phyloP scores from a whole-genome alignment of 2,329 filamentous ascomycete genomes.

The Chaetomium olivaceum region DNA sequence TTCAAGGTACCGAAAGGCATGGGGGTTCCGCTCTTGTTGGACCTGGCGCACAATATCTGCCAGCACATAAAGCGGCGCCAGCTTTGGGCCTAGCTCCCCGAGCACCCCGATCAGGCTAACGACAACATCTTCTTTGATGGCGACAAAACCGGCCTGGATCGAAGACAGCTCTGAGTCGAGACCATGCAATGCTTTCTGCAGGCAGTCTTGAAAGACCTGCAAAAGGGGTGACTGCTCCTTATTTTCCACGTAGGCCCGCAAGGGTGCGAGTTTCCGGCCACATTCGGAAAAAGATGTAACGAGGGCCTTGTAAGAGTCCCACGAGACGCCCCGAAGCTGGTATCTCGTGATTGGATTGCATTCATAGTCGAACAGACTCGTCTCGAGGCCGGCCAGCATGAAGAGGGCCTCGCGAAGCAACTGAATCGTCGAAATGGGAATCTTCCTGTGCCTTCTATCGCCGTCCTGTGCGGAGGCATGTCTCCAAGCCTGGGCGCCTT shows the following conservation, averaged over 20 bases:
- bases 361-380: slow-evolving; percentile 63
- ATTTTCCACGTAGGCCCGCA: slow-evolving; percentile 48
- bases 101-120: slow-evolving; percentile 68
- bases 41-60: slow-evolving; percentile 62
- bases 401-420: slow-evolving; percentile 76
- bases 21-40: slow-evolving; percentile 48
- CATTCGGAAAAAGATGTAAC: slow-evolving; percentile 50
- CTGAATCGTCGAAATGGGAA: slow-evolving; percentile 67
- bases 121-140: slow-evolving; percentile 52
- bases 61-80: slow-evolving; percentile 60
- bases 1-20: slow-evolving; percentile 75
- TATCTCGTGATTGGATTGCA: slow-evolving; percentile 45
- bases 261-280: slow-evolving; percentile 46
- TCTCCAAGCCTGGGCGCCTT: slow-evolving; percentile 52
- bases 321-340: slow-evolving; percentile 51
- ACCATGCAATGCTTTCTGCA: slow-evolving; percentile 55
- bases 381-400: slow-evolving; percentile 79
- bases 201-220: slow-evolving; percentile 69
- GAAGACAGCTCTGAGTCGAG: slow-evolving; percentile 61
- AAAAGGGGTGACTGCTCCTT: slow-evolving; percentile 58
- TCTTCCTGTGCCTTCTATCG: slow-evolving; percentile 41
- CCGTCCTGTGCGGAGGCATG: slow-evolving; percentile 35
- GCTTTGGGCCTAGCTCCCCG: slow-evolving; percentile 54
- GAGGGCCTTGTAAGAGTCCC: slow-evolving; percentile 53
- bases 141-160: slow-evolving; percentile 62